phyloP scores from a whole-genome alignment of 257 asterid genomes.

The Nicotiana paniculata region DNA sequence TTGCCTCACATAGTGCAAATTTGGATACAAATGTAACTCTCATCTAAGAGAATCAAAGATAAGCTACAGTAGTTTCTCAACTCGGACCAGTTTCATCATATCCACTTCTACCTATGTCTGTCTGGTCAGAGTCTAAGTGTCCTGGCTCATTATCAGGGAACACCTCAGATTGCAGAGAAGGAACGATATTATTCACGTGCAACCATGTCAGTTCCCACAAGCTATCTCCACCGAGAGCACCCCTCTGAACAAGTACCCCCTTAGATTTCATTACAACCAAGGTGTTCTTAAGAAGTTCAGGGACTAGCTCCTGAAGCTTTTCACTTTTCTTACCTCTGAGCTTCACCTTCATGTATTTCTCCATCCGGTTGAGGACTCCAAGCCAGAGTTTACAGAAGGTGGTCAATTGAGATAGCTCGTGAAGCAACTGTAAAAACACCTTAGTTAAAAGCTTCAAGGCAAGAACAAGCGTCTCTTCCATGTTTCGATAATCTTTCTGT shows the following conservation, averaged over 20 bases:
- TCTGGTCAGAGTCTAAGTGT: slow-evolving; percentile 17
- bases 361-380: slow-evolving; percentile 78
- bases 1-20: slow-evolving; percentile 2
- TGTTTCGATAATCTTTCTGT: slow-evolving; percentile 79
- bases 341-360: slow-evolving; percentile 68
- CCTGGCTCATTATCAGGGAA: slow-evolving; percentile 55
- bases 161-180: slow-evolving; percentile 64
- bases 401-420: slow-evolving; percentile 46
- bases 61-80: not conserved
- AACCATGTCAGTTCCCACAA: slow-evolving; percentile 95
- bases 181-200: slow-evolving; percentile 74
- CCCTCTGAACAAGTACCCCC: slow-evolving; percentile 69
- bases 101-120: slow-evolving; percentile 12
- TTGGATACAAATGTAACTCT: not conserved
- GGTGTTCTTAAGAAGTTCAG: slow-evolving; percentile 72
- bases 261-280: slow-evolving; percentile 75
- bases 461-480: slow-evolving; percentile 80
- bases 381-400: slow-evolving; percentile 93
- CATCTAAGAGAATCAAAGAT: not conserved
- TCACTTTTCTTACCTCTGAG: slow-evolving; percentile 66
- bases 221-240: slow-evolving; percentile 83
- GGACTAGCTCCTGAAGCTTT: slow-evolving; percentile 81
- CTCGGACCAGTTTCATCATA: slow-evolving; percentile 20
- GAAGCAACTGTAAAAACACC: slow-evolving; percentile 54
- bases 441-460: slow-evolving; percentile 68